phyloP scores from a whole-genome alignment of 371 early-diverging fungal species.

The Umbelopsis sp. region DNA sequence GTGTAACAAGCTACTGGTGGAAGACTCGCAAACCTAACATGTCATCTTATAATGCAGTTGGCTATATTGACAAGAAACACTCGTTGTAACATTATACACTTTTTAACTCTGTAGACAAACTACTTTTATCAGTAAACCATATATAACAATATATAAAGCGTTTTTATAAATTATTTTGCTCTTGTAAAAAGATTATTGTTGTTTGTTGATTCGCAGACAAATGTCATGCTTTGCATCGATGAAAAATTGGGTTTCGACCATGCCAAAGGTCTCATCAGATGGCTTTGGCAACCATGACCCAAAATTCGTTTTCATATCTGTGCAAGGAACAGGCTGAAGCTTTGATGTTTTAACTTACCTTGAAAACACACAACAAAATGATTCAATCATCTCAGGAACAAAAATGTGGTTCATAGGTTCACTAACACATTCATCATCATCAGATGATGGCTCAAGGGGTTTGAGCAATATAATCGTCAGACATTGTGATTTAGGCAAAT shows the following conservation, averaged over 20 bases:
- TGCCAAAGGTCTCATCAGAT: slow-evolving; percentile 18
- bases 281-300: slow-evolving; percentile 17
- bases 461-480: slow-evolving; percentile 4
- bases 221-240: not conserved
- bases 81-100: slow-evolving; percentile 15
- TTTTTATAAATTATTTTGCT: too few relatives aligned
- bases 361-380: not conserved
- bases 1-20: slow-evolving; percentile 31
- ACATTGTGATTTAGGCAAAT: slow-evolving; percentile 18
- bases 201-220: not conserved
- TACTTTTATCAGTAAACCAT: too few relatives aligned
- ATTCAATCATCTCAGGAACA: too few relatives aligned
- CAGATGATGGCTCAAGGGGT: too few relatives aligned
- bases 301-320: not conserved
- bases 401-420: too few relatives aligned
- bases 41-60: slow-evolving; percentile 24
- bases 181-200: too few relatives aligned
- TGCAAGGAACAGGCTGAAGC: not conserved
- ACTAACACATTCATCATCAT: too few relatives aligned
- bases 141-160: too few relatives aligned
- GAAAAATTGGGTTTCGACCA: slow-evolving; percentile 9
- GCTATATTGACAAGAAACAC: slow-evolving; percentile 14
- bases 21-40: slow-evolving; percentile 19
- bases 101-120: not conserved
- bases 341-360: not conserved